Conservation (phyloP, 139 green algal genomes). For the Gonium pectorale region DNA sequence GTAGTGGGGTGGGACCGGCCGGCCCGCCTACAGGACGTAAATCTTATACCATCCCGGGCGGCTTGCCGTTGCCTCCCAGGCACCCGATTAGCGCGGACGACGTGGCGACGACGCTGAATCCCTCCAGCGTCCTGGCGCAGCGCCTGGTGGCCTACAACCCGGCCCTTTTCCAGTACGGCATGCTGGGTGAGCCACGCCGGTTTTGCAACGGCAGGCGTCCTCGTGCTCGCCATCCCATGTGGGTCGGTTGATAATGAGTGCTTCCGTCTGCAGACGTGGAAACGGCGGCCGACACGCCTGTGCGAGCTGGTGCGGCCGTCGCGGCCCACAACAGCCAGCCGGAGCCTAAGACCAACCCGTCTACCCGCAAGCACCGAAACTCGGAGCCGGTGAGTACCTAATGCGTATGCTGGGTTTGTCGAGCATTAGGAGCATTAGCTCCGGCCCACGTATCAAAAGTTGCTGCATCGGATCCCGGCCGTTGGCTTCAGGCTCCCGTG, state of each 20-base stretch:
- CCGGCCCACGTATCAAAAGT: too few species aligned
- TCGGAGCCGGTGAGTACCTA: too few species aligned
- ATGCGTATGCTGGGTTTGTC: too few species aligned
- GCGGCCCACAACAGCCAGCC: constrained; percentile 31
- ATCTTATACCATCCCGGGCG: too few species aligned
- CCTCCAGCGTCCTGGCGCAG: not conserved
- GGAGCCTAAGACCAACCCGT: not conserved
- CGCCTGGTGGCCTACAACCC: constrained; percentile 7
- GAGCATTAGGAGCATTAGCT: too few species aligned
- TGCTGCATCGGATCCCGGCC: too few species aligned
- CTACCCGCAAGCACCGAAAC: not conserved
- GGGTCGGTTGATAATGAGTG: too few species aligned
- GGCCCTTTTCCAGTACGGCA: constrained; percentile 6
- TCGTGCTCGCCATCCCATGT: not conserved
- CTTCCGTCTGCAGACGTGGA: too few species aligned
- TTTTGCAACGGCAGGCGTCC: too few species aligned
- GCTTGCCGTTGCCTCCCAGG: not conserved
- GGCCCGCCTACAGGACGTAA: too few species aligned
- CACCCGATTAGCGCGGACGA: constrained; percentile 17
- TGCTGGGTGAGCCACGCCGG: not conserved
- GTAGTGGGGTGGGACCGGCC: too few species aligned
- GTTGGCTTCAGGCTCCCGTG: too few species aligned
- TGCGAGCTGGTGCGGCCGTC: not conserved
- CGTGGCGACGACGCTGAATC: not conserved
- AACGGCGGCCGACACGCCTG: not conserved